A percentile compares a stretch with the other conserved stretches of the same genome.
Conservation (phyloP, 805 yeast species). For the Pichia eremophila region DNA sequence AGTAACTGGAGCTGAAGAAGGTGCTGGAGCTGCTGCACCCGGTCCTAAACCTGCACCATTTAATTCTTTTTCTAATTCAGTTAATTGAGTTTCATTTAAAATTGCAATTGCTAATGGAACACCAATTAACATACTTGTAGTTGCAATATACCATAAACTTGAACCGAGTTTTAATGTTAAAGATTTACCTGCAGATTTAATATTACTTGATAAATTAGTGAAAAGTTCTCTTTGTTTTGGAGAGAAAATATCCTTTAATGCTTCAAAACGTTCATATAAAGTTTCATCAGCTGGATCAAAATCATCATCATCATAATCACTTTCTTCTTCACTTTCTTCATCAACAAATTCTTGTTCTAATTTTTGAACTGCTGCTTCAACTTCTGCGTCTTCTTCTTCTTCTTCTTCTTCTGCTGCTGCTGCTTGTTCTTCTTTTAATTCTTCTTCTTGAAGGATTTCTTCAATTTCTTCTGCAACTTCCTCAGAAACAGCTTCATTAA, state of each 20-base stretch:
- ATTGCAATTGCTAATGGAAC: constrained; percentile 88
- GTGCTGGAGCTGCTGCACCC: constrained; percentile 8
- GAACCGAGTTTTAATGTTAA: constrained; percentile 58
- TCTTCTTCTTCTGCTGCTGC: constrained; percentile 16
- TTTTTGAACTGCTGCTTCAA: constrained; percentile 29
- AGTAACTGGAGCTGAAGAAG: constrained; percentile 7
- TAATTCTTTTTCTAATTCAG: constrained; percentile 90
- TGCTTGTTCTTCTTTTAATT: constrained; percentile 7
- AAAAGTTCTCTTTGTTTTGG: constrained; percentile 68
- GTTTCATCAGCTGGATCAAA: constrained; percentile 74
- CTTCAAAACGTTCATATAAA: constrained; percentile 74
- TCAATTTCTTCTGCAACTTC: constrained; percentile 6
- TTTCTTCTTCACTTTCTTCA: constrained; percentile 31
- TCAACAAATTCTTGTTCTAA: constrained; percentile 22
- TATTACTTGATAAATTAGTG: constrained; percentile 16
- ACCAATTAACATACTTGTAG: constrained; percentile 78
- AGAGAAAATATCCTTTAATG: constrained; percentile 85
- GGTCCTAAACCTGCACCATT: constrained; percentile 11
- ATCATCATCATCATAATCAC: constrained; percentile 59
- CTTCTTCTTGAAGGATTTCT: constrained; percentile 9
- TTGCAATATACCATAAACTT: constrained; percentile 75
- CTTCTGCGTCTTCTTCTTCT: constrained; percentile 18
- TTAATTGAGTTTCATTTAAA: constrained; percentile 85
- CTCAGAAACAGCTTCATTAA: constrained; percentile 5
- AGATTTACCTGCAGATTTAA: constrained; percentile 33